These are phyloP conservation scores for Metschnikowia matae DNA, from an alignment of 805 yeast species.

Conservation along the genomic window DNA sequence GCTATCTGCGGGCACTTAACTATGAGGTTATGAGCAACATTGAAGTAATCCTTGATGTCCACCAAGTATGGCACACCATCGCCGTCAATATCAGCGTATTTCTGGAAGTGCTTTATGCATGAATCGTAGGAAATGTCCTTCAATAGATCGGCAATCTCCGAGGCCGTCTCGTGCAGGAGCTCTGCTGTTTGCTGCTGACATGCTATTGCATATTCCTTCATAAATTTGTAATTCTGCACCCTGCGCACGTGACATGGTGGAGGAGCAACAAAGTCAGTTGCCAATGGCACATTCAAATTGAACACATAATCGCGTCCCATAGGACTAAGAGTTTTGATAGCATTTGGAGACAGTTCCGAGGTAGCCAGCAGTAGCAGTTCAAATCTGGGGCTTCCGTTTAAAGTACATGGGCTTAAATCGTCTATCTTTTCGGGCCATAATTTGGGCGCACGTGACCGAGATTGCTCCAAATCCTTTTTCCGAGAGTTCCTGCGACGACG, in stretches of 20 bases:
- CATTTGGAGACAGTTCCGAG: constrained; percentile 3
- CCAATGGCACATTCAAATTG: constrained; percentile 9
- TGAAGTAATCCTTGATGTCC: constrained; percentile 12
- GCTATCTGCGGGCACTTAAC: constrained; percentile 5
- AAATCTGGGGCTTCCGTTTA: background rate
- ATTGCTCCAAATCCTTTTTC: background rate
- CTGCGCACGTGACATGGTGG: constrained; percentile 8
- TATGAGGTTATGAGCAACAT: constrained; percentile 9
- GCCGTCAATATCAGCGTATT: constrained; percentile 8
- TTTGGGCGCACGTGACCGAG: background rate
- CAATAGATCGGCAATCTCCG: constrained; percentile 3
- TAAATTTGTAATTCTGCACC: constrained; percentile 8
- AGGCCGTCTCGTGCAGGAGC: constrained; percentile 4
- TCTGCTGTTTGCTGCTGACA: constrained; percentile 5
- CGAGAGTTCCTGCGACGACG: constrained; percentile 21
- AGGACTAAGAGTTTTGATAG: background rate
- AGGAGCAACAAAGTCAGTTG: constrained; percentile 8
- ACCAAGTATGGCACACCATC: constrained; percentile 11
- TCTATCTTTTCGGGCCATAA: background rate
- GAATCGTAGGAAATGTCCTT: constrained; percentile 3
- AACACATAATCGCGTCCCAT: background rate
- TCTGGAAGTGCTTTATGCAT: constrained; percentile 6
- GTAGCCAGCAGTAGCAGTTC: constrained; percentile 2
- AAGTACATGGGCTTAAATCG: background rate
- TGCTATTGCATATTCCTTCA: constrained; percentile 5